phyloP scores from a whole-genome alignment of 371 early-diverging fungal genomes.

The Mucor irregularis region DNA sequence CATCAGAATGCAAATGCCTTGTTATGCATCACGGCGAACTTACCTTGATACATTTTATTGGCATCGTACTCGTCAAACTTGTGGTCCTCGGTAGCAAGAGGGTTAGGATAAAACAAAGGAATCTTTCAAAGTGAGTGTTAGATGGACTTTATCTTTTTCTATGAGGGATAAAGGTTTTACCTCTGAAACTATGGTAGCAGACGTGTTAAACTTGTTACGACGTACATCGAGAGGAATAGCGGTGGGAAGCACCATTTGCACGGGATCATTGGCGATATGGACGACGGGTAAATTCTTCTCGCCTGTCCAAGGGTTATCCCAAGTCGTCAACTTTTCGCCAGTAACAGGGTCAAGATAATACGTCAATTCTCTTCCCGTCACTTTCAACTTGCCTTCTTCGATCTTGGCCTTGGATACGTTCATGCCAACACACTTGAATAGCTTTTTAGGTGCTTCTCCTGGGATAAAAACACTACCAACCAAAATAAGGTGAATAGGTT shows the following conservation, averaged over 20 bases:
- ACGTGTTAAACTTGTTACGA: slow-evolving; percentile 16
- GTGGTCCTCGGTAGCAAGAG: slow-evolving; percentile 27
- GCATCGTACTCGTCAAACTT: slow-evolving; percentile 30
- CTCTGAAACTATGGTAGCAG: slow-evolving; percentile 26
- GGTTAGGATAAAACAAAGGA: slow-evolving; percentile 39
- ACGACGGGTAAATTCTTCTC: slow-evolving; percentile 36
- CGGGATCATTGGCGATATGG: slow-evolving; percentile 46
- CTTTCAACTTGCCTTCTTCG: slow-evolving; percentile 24
- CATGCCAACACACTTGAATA: slow-evolving; percentile 41
- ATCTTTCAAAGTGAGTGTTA: slow-evolving; percentile 19
- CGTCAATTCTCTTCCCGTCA: slow-evolving; percentile 31
- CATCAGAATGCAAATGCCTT: background rate
- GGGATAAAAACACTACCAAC: slow-evolving; percentile 33
- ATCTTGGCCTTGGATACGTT: slow-evolving; percentile 35
- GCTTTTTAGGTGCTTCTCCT: slow-evolving; percentile 30
- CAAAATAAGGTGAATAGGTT: background rate
- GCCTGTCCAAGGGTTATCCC: slow-evolving; percentile 44
- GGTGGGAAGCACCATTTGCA: slow-evolving; percentile 39
- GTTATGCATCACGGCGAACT: no score
- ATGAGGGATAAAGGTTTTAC: no score
- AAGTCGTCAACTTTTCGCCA: slow-evolving; percentile 23
- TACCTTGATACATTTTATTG: slow-evolving; percentile 38
- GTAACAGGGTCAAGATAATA: slow-evolving; percentile 38
- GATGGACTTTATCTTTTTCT: background rate
- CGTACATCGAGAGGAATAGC: slow-evolving; percentile 22